Percentiles rank a stretch among this genome's conserved stretches.
These are phyloP conservation scores for Solanum piurae DNA, from an alignment of 257 asterid species.

Conservation along the genomic window DNA sequence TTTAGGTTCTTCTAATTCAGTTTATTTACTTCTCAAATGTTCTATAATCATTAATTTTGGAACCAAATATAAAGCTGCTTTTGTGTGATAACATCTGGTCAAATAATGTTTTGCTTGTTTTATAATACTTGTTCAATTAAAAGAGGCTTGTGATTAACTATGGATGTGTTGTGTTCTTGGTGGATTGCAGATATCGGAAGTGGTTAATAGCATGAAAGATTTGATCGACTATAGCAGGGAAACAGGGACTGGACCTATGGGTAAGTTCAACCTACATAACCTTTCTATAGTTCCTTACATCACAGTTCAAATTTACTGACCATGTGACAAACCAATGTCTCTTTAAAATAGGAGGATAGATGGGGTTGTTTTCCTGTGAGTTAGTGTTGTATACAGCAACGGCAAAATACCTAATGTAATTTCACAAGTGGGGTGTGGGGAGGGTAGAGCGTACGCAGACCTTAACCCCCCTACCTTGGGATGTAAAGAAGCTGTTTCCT, in stretches of 20 bases:
- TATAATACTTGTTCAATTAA: neutral
- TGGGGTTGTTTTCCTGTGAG: neutral
- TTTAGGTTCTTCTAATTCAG: neutral
- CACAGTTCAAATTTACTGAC: neutral
- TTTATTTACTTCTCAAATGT: neutral
- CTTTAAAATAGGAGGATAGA: neutral
- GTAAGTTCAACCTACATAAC: constrained; percentile 31
- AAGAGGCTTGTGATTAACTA: neutral
- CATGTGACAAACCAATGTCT: neutral
- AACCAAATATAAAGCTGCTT: neutral
- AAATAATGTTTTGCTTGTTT: neutral
- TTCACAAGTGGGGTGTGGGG: neutral
- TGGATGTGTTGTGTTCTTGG: neutral
- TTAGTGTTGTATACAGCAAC: neutral
- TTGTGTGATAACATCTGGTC: neutral
- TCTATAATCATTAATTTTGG: neutral
- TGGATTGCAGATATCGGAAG: constrained; percentile 75
- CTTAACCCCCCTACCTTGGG: neutral
- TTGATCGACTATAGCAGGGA: constrained; percentile 87
- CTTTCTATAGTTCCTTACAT: neutral
- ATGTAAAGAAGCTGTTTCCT: neutral
- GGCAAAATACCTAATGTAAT: neutral
- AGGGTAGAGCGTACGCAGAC: neutral
- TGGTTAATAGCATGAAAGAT: constrained; percentile 99
- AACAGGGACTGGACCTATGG: constrained; percentile 91